Percentiles rank a stretch among this genome's conserved stretches.
Conservation (phyloP, 2,329 filamentous ascomycete species). For the Pleurostoma richardsiae region DNA sequence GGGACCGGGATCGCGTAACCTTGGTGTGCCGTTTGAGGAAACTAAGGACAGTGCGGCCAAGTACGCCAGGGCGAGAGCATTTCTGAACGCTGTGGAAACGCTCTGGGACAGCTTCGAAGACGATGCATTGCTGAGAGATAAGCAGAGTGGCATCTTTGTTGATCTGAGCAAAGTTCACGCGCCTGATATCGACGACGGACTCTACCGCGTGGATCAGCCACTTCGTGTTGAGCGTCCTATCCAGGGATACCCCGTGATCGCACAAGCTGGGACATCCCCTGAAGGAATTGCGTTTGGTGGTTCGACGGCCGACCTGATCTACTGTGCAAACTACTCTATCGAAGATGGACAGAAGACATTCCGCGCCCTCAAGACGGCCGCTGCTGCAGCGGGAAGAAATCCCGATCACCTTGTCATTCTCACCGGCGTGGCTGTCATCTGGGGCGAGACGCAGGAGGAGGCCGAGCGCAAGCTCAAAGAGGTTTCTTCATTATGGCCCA, state of each 20-base stretch:
- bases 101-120: slow-evolving; percentile 5
- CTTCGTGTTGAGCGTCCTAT: slow-evolving; percentile 5
- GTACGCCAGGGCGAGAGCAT: slow-evolving; percentile 1
- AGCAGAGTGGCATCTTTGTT: slow-evolving; percentile 2
- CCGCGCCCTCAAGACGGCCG: slow-evolving; percentile 3
- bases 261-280: slow-evolving; percentile 6
- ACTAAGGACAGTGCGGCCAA: slow-evolving; percentile 1
- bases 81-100: neutral
- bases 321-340: slow-evolving; percentile 9
- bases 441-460: slow-evolving; percentile 3
- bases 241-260: slow-evolving; percentile 6
- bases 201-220: slow-evolving; percentile 4
- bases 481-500: slow-evolving; percentile 1
- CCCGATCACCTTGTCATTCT: slow-evolving; percentile 3
- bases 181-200: slow-evolving; percentile 2
- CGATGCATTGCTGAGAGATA: slow-evolving; percentile 4
- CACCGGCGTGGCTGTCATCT: slow-evolving; percentile 3
- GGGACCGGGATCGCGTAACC: slow-evolving; percentile 1
- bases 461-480: slow-evolving; percentile 1
- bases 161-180: slow-evolving; percentile 4
- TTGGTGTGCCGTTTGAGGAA: slow-evolving; percentile 1
- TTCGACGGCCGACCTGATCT: slow-evolving; percentile 4
- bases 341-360: slow-evolving; percentile 5
- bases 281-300: neutral
- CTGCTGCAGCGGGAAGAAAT: slow-evolving; percentile 1